Evolutionary conservation across 1,139 yeast genomes (phyloP).

Genomic region (Blastobotrys capitulatus): DNA sequence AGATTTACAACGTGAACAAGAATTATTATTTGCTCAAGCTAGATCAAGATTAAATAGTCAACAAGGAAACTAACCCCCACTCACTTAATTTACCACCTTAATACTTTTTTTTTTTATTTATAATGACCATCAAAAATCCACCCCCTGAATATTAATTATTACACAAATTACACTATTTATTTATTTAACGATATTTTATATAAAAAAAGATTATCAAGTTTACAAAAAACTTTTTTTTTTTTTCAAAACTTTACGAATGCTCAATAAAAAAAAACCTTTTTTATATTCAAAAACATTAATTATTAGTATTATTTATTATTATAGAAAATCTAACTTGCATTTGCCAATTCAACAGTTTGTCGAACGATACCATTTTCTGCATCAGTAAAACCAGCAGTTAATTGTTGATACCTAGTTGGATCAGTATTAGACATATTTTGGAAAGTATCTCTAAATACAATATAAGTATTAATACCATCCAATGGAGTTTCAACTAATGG

Average conservation of each 20-base stretch:
- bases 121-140: too few relatives aligned
- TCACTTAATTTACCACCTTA: too few relatives aligned
- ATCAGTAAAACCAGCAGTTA: conserved; percentile 28
- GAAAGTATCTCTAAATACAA: conserved; percentile 43
- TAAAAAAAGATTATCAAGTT: too few relatives aligned
- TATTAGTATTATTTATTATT: not conserved
- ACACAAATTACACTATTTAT: not conserved
- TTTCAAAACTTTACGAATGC: not conserved
- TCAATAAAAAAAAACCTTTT: not conserved
- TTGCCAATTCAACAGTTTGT: conserved; percentile 21
- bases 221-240: not conserved
- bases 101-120: not conserved
- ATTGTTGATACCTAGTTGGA: conserved; percentile 27
- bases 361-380: conserved; percentile 33
- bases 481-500: conserved; percentile 74
- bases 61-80: conserved; percentile 6
- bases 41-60: conserved; percentile 46
- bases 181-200: not conserved
- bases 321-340: not conserved
- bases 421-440: conserved; percentile 30
- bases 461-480: conserved; percentile 64
- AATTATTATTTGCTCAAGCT: conserved; percentile 83
- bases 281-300: not conserved
- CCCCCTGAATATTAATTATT: too few relatives aligned
- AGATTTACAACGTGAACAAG: conserved; percentile 87